Evolutionary conservation across 768 basidiomycete genomes (phyloP).

Genomic region (Trametes cingulata): DNA sequence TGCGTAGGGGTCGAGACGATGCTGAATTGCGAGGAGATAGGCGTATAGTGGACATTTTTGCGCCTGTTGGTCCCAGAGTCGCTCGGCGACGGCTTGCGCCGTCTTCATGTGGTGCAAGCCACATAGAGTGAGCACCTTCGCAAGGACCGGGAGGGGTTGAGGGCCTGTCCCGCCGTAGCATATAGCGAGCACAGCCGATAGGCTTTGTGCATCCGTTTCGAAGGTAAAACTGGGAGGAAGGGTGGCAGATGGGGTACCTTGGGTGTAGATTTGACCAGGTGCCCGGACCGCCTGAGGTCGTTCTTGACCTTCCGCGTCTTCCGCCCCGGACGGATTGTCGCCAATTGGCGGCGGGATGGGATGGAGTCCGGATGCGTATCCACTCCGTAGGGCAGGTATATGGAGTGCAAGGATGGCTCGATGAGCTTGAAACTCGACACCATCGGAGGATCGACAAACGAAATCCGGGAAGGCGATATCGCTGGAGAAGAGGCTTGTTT

Average conservation of each 20-base stretch:
- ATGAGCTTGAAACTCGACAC: not conserved
- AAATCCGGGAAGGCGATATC: not conserved
- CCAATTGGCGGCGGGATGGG: no score
- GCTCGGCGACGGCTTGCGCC: not conserved
- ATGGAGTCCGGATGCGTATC: no score
- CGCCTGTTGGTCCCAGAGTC: not conserved
- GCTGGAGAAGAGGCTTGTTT: not conserved
- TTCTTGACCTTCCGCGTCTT: no score
- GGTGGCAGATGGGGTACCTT: not conserved
- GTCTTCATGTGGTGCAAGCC: not conserved
- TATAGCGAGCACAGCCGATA: not conserved
- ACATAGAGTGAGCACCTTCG: not conserved
- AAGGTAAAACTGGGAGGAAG: not conserved
- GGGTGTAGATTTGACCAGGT: not conserved
- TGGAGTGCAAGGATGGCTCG: not conserved
- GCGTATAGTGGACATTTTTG: not conserved
- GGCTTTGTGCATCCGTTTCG: not conserved
- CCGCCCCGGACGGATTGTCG: no score
- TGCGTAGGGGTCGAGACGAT: not conserved
- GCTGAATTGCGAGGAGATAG: not conserved
- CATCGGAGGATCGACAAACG: not conserved
- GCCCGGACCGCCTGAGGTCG: not conserved
- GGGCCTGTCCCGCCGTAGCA: not conserved
- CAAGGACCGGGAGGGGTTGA: not conserved
- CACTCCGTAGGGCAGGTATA: no score